Conservation (phyloP, 805 yeast species). For the Barnettozyma sucrosica region DNA sequence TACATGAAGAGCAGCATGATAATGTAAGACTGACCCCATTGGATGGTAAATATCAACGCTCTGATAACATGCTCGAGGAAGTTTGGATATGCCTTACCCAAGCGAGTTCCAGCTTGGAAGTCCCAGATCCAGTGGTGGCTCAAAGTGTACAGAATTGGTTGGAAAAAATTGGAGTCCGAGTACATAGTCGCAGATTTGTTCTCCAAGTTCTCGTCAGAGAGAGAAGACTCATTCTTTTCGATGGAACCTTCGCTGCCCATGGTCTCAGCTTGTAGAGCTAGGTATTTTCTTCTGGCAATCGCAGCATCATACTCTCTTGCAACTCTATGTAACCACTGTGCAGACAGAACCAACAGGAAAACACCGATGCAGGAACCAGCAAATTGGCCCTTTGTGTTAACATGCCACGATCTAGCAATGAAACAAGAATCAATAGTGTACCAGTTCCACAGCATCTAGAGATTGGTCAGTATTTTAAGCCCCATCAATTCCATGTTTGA, state of each 20-base stretch:
- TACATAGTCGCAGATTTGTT: slow-evolving; percentile 12
- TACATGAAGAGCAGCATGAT: slow-evolving; percentile 73
- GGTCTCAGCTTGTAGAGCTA: slow-evolving; percentile 7
- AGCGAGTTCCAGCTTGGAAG: slow-evolving; percentile 11
- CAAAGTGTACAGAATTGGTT: slow-evolving; percentile 24
- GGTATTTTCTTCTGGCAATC: slow-evolving; percentile 25
- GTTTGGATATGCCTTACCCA: slow-evolving; percentile 32
- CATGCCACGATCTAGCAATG: slow-evolving; percentile 59
- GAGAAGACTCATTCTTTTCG: slow-evolving; percentile 5
- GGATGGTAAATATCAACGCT: slow-evolving; percentile 44
- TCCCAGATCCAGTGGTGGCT: slow-evolving; percentile 26
- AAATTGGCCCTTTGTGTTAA: slow-evolving; percentile 50
- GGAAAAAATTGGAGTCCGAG: slow-evolving; percentile 12
- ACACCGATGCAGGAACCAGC: slow-evolving; percentile 76
- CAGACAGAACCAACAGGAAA: slow-evolving; percentile 48
- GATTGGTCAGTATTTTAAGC: neutral
- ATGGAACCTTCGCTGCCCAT: neutral
- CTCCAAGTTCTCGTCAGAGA: slow-evolving; percentile 7
- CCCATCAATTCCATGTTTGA: neutral
- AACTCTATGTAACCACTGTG: slow-evolving; percentile 52
- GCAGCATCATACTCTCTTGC: slow-evolving; percentile 47
- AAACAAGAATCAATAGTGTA: slow-evolving; percentile 61
- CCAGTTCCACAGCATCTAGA: slow-evolving; percentile 71
- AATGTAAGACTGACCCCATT: slow-evolving; percentile 59
- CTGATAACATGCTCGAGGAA: slow-evolving; percentile 47